These are phyloP conservation scores for Venturia aucupariae DNA, from an alignment of 2,329 filamentous ascomycete species.

Conservation along the genomic window DNA sequence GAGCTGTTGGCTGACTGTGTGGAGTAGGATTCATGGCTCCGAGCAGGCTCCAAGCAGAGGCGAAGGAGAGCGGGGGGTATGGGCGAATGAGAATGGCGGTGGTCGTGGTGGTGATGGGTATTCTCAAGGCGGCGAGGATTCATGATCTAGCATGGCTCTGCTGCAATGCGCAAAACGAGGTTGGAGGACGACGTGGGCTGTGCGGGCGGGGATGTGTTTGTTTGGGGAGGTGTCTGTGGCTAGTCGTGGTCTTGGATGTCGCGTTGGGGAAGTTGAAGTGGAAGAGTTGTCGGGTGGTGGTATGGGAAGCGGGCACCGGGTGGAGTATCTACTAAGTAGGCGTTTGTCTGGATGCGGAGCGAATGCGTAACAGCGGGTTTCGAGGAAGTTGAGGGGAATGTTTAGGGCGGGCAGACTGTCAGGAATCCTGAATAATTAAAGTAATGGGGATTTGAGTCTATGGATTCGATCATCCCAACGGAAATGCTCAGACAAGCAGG, in stretches of 20 bases:
- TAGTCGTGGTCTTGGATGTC: not conserved
- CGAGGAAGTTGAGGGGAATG: slow-evolving; percentile 5
- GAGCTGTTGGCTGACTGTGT: slow-evolving; percentile 8
- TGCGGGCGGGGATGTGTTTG: not conserved
- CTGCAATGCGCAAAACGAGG: not conserved
- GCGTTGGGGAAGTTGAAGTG: not conserved
- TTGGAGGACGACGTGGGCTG: not conserved
- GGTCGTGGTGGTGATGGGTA: not conserved
- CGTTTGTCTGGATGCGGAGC: not conserved
- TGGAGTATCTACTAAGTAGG: not conserved
- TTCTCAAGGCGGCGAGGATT: slow-evolving; percentile 6
- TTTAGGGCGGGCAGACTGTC: not conserved
- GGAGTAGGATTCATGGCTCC: slow-evolving; percentile 2
- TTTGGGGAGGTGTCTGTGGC: not conserved
- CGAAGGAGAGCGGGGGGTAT: not conserved
- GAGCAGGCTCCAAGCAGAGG: not conserved
- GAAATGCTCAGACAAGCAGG: not conserved
- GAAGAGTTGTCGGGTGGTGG: not conserved
- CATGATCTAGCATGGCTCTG: slow-evolving; percentile 2
- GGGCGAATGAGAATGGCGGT: not conserved
- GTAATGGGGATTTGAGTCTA: not conserved
- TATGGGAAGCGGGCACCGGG: not conserved
- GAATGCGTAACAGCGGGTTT: not conserved
- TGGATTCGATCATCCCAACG: not conserved
- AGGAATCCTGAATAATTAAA: not conserved